Base-by-base conservation (phyloP, 768 basidiomycete species). In the Naganishia vishniacii region DNA sequence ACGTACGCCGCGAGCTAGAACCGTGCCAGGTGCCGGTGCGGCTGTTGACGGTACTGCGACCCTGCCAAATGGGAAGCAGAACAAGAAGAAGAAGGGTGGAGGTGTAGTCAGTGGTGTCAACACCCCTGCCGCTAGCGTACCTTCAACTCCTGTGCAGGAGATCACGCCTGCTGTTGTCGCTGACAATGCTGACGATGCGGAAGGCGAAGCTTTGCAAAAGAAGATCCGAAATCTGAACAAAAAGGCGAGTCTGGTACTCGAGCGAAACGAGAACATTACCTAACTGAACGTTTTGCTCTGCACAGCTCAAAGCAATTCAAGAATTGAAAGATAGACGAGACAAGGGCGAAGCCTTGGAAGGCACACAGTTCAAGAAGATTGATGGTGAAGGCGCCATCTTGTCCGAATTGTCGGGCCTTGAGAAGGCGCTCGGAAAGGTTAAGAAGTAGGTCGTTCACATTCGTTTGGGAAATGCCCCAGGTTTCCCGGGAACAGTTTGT, bases 281-380 rank as follows among this genome's bases (percentile, higher is more conserved):
- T 63, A 32, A 59, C 45, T n/a, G n/a, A 18, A 42, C 59, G 18
- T 42, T 23, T 25, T 44, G 20, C 25, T n/a, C 25, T 60, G 16
- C 62, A 40, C 69, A 95, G 92, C 82, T 99, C 69, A 97, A 95
- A 77, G 94, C 94, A n/a, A 98, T 99, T 69, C 91, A 97, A 23
- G 93, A 98, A 72, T 84, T 99, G 53, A 98, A 97, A 80, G 89
- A 89, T 69, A 91, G 92, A 80, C 83, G 84, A 28, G 87, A 84
- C 72, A 84, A 88, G 37, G 94, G 95, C 0, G 93, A 98, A 76
- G 84, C 87, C 61, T 82, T 99, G 31, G 94, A 99, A 77, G 86
- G 86, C 62, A 99, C 94, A 18, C 94, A 99, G 78, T 80, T 94
- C 70, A 89, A 88, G 84, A 99, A 99, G 84, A 94, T 98, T 71